Evolutionary conservation across 441 rosid species (phyloP).

Genomic region (Gossypium gossypioides): DNA sequence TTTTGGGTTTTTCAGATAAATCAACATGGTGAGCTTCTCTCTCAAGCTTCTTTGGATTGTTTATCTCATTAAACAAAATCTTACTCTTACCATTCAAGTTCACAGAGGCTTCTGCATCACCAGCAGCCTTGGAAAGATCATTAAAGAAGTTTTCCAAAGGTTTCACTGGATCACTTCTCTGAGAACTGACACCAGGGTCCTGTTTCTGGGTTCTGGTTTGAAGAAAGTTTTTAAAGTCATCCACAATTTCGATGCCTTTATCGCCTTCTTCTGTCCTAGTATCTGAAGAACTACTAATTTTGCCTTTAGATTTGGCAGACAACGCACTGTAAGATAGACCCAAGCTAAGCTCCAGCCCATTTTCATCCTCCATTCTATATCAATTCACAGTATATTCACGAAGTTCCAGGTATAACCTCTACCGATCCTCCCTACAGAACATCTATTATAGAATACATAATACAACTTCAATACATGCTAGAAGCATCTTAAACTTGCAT

Average conservation of each 20-base stretch:
- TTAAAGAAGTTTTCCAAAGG: slow-evolving; percentile 70
- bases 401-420: slow-evolving; percentile 1
- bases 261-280: slow-evolving; percentile 43
- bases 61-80: slow-evolving; percentile 46
- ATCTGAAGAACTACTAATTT: slow-evolving; percentile 43
- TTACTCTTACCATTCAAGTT: slow-evolving; percentile 51
- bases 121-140: slow-evolving; percentile 50
- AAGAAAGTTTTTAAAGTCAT: slow-evolving; percentile 64
- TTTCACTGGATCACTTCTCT: slow-evolving; percentile 52
- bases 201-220: slow-evolving; percentile 40
- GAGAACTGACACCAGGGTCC: slow-evolving; percentile 47
- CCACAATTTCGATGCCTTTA: slow-evolving; percentile 48
- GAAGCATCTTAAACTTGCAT: slow-evolving; percentile 2
- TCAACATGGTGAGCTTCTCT: slow-evolving; percentile 45
- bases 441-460: background rate
- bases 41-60: slow-evolving; percentile 47
- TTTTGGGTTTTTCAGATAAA: slow-evolving; percentile 46
- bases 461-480: slow-evolving; percentile 7
- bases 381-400: slow-evolving; percentile 2
- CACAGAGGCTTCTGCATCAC: slow-evolving; percentile 43
- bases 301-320: slow-evolving; percentile 54
- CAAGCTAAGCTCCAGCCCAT: slow-evolving; percentile 83
- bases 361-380: slow-evolving; percentile 62
- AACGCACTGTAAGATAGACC: slow-evolving; percentile 79
- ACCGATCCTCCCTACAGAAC: background rate